Base-by-base conservation (phyloP, 1,284 basidiomycete species). In the Puccinia coronata region DNA sequence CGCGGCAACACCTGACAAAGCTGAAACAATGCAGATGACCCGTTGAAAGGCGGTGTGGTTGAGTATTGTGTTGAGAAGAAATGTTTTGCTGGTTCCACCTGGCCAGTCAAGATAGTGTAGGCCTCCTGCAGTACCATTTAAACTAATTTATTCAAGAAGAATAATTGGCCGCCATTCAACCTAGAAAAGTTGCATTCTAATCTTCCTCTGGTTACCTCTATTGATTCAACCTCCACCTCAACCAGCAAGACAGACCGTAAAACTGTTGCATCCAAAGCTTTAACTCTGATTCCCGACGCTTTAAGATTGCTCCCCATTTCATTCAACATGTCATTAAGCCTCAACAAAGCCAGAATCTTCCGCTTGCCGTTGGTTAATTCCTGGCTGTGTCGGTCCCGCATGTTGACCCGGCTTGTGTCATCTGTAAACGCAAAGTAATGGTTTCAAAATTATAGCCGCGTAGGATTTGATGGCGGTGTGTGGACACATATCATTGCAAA, bases 1-100 rank as follows among this genome's bases (percentile, higher is more conserved):
- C 5, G 88, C 84, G 18, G 89, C 86, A 76, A 89, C 88, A 0
- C 88, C 88, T 5, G 87, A 88, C 3, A 88, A 67, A 18, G 75
- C 23, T 0, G 55, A 1, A 36, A 20, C 0, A 90, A 84, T 0
- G 88, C 86, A 82, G 89, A 86, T 20, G 82, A 34, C 0, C 83
- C 84, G 39, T 85, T 80, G 16, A 82, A 75, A 18, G 85, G 83
- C 4, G 89, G 25, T 5, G 80, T n/a, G 57, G 73, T 84, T 61
- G 77, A 86, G 86, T 53, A 90, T 80, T 0, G 87, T 86, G 11
- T 87, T 88, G 80, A 87, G 88, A 0, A 89, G 63, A 84, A 87
- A 90, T 0, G 88, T 90, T 82, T 90, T 90, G 1, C 89, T 88
- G 82, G 57, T 34, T 36, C 57, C 57, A 1, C 57, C 57, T 31